These are phyloP conservation scores for Talaromyces sp. DNA, from an alignment of 2,329 filamentous ascomycete species.

Conservation along the genomic window DNA sequence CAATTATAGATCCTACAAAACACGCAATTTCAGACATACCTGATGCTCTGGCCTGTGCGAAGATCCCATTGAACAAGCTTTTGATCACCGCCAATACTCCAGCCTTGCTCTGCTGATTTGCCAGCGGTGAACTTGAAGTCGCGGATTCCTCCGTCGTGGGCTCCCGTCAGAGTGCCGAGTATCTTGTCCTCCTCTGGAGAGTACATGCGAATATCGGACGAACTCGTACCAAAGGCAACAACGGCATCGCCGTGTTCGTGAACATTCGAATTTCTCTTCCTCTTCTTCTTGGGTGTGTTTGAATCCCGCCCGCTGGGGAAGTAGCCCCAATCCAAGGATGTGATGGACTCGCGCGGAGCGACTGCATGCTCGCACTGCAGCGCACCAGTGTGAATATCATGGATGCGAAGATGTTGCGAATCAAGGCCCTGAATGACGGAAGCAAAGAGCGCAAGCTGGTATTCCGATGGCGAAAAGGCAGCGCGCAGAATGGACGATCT, in stretches of 20 bases:
- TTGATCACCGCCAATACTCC: conserved; percentile 51
- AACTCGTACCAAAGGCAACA: conserved; percentile 46
- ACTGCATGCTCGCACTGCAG: conserved; percentile 48
- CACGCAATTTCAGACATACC: conserved; percentile 27
- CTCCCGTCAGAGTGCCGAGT: conserved; percentile 40
- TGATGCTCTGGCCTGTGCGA: conserved; percentile 35
- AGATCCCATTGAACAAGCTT: conserved; percentile 51
- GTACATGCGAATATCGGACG: conserved; percentile 46
- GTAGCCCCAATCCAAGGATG: conserved; percentile 49
- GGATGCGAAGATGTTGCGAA: conserved; percentile 48
- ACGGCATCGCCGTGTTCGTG: conserved; percentile 41
- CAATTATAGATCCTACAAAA: conserved; percentile 6
- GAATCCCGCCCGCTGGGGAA: conserved; percentile 32
- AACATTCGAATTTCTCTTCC: conserved; percentile 41
- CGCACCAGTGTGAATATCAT: conserved; percentile 46
- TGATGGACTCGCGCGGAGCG: conserved; percentile 42
- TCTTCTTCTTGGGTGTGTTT: conserved; percentile 48
- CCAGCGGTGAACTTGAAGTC: conserved; percentile 48
- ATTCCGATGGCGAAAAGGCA: conserved; percentile 47
- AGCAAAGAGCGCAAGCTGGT: conserved; percentile 49
- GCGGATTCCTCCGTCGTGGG: conserved; percentile 43
- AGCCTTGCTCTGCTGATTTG: conserved; percentile 38
- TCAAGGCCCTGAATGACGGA: conserved; percentile 51
- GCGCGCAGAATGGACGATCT: conserved; percentile 46
- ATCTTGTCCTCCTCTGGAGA: conserved; percentile 45